These are phyloP conservation scores for Solanum dulcamara DNA, from an alignment of 257 asterid genomes.

Conservation along the genomic window DNA sequence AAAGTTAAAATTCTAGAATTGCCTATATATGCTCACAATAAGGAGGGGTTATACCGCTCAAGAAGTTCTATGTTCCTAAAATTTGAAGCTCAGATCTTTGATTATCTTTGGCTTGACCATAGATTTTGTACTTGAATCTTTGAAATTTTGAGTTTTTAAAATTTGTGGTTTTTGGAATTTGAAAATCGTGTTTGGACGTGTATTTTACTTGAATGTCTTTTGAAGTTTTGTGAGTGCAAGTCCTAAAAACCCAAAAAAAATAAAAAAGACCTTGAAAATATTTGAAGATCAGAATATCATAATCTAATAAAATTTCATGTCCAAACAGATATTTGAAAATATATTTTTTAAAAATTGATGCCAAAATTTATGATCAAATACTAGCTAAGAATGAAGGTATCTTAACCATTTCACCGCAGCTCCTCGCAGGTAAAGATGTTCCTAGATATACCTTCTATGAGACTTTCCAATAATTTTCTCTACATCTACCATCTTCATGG, in stretches of 20 bases:
- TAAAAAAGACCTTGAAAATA: no score
- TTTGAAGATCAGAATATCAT: not conserved
- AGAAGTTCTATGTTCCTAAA: not conserved
- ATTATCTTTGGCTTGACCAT: not conserved
- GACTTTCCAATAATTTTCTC: not conserved
- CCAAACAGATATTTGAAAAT: not conserved
- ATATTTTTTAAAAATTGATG: not conserved
- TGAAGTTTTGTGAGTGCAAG: no score
- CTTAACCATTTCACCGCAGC: not conserved
- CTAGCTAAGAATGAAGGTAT: not conserved
- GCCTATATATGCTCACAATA: not conserved
- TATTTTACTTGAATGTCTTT: not conserved
- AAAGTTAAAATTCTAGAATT: not conserved
- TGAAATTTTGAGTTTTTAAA: no score
- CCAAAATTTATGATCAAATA: no score
- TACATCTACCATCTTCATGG: not conserved
- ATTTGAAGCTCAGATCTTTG: not conserved
- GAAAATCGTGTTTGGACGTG: no score
- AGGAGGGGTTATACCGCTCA: not conserved
- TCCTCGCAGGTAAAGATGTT: not conserved
- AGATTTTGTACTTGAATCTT: not conserved
- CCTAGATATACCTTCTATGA: not conserved
- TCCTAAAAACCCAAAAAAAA: not conserved
- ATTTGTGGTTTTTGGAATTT: not conserved
- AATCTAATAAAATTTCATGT: no score